A percentile compares a stretch with the other conserved stretches of the same genome.
Conservation (phyloP, 306 rosid genomes). For the Sicyos baderoa region DNA sequence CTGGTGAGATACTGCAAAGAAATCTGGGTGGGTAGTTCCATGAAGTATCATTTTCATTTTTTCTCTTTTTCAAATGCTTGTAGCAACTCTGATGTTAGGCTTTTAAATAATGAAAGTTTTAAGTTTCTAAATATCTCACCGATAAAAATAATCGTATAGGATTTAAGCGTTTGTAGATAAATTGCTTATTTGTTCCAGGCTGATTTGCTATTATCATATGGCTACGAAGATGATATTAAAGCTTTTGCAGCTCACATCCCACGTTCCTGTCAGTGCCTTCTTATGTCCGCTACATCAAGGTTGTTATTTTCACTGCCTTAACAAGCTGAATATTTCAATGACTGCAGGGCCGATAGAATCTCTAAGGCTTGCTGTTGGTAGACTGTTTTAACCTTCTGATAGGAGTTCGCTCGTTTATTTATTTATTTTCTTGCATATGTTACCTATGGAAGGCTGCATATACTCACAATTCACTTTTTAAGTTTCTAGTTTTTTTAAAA, state of each 20-base stretch:
- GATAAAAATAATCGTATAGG: not conserved
- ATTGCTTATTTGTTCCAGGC: constrained; percentile 49
- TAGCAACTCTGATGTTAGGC: not conserved
- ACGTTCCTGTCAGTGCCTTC: constrained; percentile 85
- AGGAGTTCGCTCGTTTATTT: not conserved
- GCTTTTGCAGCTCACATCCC: constrained; percentile 71
- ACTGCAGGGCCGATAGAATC: not conserved
- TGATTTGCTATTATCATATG: constrained; percentile 85
- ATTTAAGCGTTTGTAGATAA: not conserved
- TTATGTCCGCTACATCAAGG: constrained; percentile 97
- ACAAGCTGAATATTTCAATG: not conserved
- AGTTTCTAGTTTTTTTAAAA: not conserved
- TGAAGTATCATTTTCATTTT: not conserved
- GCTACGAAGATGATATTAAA: constrained; percentile 83
- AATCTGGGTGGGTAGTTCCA: not conserved
- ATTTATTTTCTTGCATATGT: not conserved
- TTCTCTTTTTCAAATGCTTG: not conserved
- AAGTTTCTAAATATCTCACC: not conserved
- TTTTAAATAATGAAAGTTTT: not conserved
- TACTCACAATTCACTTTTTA: not conserved
- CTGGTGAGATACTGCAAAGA: not conserved
- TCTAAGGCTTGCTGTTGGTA: not conserved
- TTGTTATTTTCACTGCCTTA: constrained; percentile 28
- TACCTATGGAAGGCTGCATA: not conserved
- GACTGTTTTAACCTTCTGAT: not conserved